These are phyloP conservation scores for Salvia hispanica DNA, from an alignment of 257 asterid genomes.

Conservation along the genomic window DNA sequence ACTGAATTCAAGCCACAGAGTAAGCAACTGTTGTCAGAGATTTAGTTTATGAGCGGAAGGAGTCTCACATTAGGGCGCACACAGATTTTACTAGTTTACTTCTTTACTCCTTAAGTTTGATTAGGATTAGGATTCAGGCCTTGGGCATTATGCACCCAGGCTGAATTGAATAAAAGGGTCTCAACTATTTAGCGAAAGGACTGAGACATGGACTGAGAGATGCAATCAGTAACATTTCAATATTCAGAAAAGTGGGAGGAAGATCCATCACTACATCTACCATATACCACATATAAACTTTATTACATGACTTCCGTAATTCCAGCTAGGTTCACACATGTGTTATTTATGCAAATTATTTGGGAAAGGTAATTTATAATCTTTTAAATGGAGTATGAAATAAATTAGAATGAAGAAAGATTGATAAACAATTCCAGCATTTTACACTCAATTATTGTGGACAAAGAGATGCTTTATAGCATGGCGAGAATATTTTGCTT, in stretches of 20 bases:
- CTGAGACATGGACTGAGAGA: background rate
- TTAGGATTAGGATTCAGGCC: too few relatives aligned
- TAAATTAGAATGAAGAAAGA: background rate
- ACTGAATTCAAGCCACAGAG: slow-evolving; percentile 6
- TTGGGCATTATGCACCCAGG: too few relatives aligned
- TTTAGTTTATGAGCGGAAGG: background rate
- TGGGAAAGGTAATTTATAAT: slow-evolving; percentile 3
- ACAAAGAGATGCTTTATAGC: slow-evolving; percentile 9
- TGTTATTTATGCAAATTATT: background rate
- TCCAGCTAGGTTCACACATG: background rate
- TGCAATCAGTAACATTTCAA: background rate
- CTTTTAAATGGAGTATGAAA: slow-evolving; percentile 1
- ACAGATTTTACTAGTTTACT: too few relatives aligned
- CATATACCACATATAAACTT: background rate
- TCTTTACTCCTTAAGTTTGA: too few relatives aligned
- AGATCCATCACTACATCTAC: slow-evolving; percentile 1
- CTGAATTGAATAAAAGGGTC: too few relatives aligned
- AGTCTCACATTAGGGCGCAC: too few relatives aligned
- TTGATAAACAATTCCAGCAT: background rate
- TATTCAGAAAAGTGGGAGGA: background rate
- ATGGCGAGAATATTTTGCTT: slow-evolving; percentile 5
- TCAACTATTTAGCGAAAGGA: background rate
- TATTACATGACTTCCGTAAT: background rate
- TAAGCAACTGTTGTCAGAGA: background rate
- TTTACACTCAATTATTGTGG: background rate